Percentiles rank a stretch among this genome's conserved stretches.
These are phyloP conservation scores for Metroxylon sagu DNA, from an alignment of 176 grass and related monocot genomes.

Conservation along the genomic window DNA sequence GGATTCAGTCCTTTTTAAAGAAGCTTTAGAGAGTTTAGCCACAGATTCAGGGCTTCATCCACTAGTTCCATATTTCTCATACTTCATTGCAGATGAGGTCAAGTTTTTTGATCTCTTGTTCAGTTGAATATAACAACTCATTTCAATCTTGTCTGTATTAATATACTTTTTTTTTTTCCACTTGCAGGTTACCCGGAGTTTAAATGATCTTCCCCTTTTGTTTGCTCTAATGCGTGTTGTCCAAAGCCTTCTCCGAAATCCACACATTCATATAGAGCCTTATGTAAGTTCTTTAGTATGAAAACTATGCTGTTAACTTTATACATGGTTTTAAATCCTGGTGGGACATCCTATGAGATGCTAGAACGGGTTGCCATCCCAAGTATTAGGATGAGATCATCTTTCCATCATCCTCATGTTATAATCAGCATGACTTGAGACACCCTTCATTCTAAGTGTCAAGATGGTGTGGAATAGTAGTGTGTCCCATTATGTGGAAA, in stretches of 20 bases:
- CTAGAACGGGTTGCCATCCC: too few relatives aligned
- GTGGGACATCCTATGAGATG: too few relatives aligned
- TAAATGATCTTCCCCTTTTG: slow-evolving; percentile 68
- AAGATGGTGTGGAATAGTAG: too few relatives aligned
- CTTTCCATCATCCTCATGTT: too few relatives aligned
- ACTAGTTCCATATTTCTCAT: slow-evolving; percentile 92
- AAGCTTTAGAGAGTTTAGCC: slow-evolving; percentile 89
- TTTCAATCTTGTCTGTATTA: neutral
- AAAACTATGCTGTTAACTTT: too few relatives aligned
- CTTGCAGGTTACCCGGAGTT: slow-evolving; percentile 82
- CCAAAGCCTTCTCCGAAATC: slow-evolving; percentile 82
- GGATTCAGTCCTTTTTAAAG: slow-evolving; percentile 52
- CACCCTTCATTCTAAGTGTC: too few relatives aligned
- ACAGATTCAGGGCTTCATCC: slow-evolving; percentile 88
- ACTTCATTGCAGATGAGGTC: slow-evolving; percentile 87
- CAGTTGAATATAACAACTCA: neutral
- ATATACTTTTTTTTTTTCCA: slow-evolving; percentile 11
- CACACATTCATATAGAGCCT: slow-evolving; percentile 93
- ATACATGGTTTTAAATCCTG: too few relatives aligned
- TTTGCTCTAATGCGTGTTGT: slow-evolving; percentile 87
- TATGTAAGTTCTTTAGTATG: slow-evolving; percentile 53
- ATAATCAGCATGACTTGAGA: too few relatives aligned
- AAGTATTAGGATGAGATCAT: too few relatives aligned
- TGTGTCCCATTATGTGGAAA: too few relatives aligned
- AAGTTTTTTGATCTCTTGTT: neutral